Conservation (phyloP, 2,329 filamentous ascomycete species). For the Monilinia aucupariae region DNA sequence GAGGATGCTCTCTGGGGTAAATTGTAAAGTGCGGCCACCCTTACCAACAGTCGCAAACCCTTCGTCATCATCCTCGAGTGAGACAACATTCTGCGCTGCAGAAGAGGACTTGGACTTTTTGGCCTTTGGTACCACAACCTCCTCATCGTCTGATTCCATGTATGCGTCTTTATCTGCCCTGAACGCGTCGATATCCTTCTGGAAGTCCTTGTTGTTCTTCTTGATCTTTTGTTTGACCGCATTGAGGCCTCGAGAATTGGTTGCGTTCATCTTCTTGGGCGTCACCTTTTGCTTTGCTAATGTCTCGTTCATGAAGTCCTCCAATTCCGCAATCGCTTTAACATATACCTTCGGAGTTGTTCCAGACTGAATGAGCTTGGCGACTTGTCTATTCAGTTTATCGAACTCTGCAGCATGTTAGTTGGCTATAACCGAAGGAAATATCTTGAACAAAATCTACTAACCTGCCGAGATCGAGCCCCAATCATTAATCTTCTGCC, state of each 20-base stretch:
- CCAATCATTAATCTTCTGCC: conserved; percentile 97
- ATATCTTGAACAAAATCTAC: conserved; percentile 34
- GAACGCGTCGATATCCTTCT: conserved; percentile 81
- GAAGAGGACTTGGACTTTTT: conserved; percentile 49
- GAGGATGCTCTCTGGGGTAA: conserved; percentile 95
- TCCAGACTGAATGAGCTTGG: conserved; percentile 70
- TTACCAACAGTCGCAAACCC: conserved; percentile 86
- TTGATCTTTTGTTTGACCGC: conserved; percentile 97
- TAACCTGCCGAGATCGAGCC: conserved; percentile 81
- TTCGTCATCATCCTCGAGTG: conserved; percentile 61
- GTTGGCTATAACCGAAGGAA: conserved; percentile 22
- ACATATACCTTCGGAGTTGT: conserved; percentile 87
- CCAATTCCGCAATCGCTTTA: conserved; percentile 86
- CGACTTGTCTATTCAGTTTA: conserved; percentile 82
- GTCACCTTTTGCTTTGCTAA: conserved; percentile 93
- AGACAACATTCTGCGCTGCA: conserved; percentile 45
- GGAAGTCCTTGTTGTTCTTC: conserved; percentile 97
- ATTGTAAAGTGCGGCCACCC: conserved; percentile 81
- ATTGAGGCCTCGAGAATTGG: conserved; percentile 88
- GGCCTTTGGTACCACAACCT: conserved; percentile 47
- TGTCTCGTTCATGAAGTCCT: conserved; percentile 90
- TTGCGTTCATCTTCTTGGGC: conserved; percentile 98
- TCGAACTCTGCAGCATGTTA: conserved; percentile 67
- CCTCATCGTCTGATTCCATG: conserved; percentile 79
- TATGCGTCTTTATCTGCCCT: conserved; percentile 77